Conservation (phyloP, 306 rosid species). For the Cotoneaster glaucophyllus region DNA sequence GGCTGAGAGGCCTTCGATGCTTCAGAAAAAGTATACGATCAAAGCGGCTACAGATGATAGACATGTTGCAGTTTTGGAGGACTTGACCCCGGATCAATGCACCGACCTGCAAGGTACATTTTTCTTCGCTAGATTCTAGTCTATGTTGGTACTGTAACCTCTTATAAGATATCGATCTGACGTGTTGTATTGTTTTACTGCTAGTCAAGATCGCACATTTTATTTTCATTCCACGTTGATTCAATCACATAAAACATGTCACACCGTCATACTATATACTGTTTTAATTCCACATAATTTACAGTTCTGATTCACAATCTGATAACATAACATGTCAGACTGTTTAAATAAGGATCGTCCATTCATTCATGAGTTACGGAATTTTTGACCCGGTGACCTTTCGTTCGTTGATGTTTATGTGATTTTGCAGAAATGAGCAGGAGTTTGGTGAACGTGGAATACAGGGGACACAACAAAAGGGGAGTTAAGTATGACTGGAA, state of each 20-base stretch:
- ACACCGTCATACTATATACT: background rate
- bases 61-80: slow-evolving; percentile 50
- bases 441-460: slow-evolving; percentile 24
- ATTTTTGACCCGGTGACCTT: background rate
- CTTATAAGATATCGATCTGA: background rate
- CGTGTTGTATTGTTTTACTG: background rate
- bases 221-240: no score
- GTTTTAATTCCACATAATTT: background rate
- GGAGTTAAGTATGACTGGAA: slow-evolving; percentile 66
- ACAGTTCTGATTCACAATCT: background rate
- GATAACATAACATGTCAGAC: background rate
- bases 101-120: slow-evolving; percentile 45
- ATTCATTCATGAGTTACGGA: background rate
- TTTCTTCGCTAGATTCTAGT: background rate
- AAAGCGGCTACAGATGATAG: slow-evolving; percentile 53
- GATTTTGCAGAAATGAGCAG: slow-evolving; percentile 47
- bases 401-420: background rate
- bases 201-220: no score
- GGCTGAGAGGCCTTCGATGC: slow-evolving; percentile 36
- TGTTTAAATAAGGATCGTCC: background rate
- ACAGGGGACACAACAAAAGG: slow-evolving; percentile 33
- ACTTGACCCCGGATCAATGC: slow-evolving; percentile 56
- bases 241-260: no score
- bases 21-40: slow-evolving; percentile 43
- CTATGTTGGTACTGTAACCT: background rate